Percentiles rank a stretch among this genome's conserved stretches.
These are phyloP conservation scores for Puccinia triticina DNA, from an alignment of 1,284 basidiomycete species.

Conservation along the genomic window DNA sequence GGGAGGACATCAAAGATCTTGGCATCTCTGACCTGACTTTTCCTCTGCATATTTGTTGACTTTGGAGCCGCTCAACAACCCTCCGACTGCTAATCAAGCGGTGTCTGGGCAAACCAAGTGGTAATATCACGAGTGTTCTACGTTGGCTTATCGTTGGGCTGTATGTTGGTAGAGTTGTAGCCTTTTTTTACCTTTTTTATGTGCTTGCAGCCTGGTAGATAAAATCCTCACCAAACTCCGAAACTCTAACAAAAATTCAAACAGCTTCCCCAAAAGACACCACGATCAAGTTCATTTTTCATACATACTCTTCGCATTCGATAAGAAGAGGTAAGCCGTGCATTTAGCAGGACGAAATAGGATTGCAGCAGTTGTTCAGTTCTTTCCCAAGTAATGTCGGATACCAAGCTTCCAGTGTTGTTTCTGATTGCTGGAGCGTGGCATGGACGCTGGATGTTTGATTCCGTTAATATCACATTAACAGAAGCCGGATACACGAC, in stretches of 20 bases:
- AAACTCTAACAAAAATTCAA: background rate
- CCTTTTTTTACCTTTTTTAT: background rate
- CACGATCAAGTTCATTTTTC: background rate
- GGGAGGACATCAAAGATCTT: background rate
- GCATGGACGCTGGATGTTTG: constrained; percentile 48
- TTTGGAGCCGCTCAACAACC: constrained; percentile 19
- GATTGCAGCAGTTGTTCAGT: background rate
- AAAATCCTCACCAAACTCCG: background rate
- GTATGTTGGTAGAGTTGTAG: background rate
- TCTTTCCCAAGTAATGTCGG: constrained; percentile 3
- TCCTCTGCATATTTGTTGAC: background rate
- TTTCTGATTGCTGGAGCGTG: constrained; percentile 40
- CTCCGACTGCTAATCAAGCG: constrained; percentile 2
- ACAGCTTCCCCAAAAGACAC: background rate
- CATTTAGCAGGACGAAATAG: background rate
- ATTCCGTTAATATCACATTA: constrained; percentile 23
- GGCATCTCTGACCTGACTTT: background rate
- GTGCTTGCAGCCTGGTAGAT: background rate
- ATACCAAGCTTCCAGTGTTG: constrained; percentile 24
- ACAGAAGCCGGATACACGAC: constrained; percentile 31
- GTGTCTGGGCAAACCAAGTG: constrained; percentile 2
- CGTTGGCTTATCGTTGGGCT: background rate
- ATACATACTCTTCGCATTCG: background rate
- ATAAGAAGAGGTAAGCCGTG: background rate
- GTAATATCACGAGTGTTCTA: background rate